phyloP scores from a whole-genome alignment of 441 rosid genomes.

The Aleurites moluccanus region DNA sequence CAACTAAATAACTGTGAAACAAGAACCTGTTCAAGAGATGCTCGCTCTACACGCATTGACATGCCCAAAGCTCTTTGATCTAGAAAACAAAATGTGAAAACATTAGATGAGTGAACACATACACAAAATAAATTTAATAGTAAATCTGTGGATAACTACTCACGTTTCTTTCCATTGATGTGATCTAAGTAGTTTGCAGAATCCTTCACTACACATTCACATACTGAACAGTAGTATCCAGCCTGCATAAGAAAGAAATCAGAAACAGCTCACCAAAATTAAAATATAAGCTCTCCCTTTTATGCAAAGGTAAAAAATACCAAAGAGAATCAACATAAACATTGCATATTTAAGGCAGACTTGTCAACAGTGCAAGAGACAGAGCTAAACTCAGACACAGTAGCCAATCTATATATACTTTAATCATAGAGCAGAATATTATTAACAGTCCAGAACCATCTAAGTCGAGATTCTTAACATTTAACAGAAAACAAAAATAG shows the following conservation, averaged over 20 bases:
- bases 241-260: conserved; percentile 51
- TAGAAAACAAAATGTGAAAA: conserved; percentile 29
- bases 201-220: conserved; percentile 97
- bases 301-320: neutral
- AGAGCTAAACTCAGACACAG: conserved; percentile 4
- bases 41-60: conserved; percentile 98
- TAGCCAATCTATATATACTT: neutral
- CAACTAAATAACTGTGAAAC: neutral
- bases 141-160: conserved; percentile 20
- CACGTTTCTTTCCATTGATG: conserved; percentile 98
- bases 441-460: neutral
- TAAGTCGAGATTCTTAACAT: neutral
- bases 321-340: neutral
- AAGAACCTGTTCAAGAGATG: conserved; percentile 79
- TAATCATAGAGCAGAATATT: neutral
- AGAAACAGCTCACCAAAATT: neutral
- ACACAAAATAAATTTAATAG: neutral
- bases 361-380: neutral
- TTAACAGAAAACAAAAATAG: neutral
- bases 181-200: conserved; percentile 99
- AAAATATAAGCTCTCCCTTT: neutral
- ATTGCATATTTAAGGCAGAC: too few relatives aligned
- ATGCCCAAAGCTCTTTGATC: conserved; percentile 99
- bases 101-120: conserved; percentile 9
- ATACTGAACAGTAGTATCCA: conserved; percentile 92